Evolutionary conservation across 2,329 filamentous ascomycete genomes (phyloP), one percentile per base, ranked within the genome.

Genomic region (Fusarium proliferatum): DNA sequence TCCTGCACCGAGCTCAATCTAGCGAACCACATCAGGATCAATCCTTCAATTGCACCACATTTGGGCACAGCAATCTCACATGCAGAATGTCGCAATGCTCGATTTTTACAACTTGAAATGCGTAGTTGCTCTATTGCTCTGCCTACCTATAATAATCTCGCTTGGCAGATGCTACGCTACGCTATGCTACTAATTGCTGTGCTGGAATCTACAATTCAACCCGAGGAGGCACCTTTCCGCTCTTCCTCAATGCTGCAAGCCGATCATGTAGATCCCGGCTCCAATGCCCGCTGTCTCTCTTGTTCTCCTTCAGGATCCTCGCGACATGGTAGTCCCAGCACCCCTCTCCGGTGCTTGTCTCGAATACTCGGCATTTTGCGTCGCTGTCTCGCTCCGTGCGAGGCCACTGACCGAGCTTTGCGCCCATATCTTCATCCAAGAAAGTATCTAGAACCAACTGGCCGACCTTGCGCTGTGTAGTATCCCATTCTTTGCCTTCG

Each of bases 401-500:
- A 0, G 89, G 89, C 89, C 89, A 92, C 69, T 88, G 81, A 0
- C 89, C 88, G 23, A 86, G 71, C 30, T 83, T 82, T 5, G 90
- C 90, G 45, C 90, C 90, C 85, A 91, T 90, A 64, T 88, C 85
- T 69, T 87, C 86, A 76, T 93, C 91, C n/a, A 93, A 82, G 77
- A 93, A 93, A 67, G 86, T 90, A 77, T 93, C 91, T 39, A 88
- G 84, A 34, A 92, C 85, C 63, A 92, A 84, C 67, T 89, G 85
- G 4, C 87, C 89, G 30, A 88, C 86, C 76, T 87, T 89, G 65
- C 85, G 85, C 77, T 88, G 85, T 10, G 88, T 85, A 3, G 81
- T 77, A 19, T 85, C 85, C 83, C 89, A 89, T 33, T 84, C 83
- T 9, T 82, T 80, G n/a, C 82, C 85, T 30, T 85, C 81, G 13